Evolutionary conservation across 768 basidiomycete species (phyloP).

Genomic region (Mycena rebaudengoi): DNA sequence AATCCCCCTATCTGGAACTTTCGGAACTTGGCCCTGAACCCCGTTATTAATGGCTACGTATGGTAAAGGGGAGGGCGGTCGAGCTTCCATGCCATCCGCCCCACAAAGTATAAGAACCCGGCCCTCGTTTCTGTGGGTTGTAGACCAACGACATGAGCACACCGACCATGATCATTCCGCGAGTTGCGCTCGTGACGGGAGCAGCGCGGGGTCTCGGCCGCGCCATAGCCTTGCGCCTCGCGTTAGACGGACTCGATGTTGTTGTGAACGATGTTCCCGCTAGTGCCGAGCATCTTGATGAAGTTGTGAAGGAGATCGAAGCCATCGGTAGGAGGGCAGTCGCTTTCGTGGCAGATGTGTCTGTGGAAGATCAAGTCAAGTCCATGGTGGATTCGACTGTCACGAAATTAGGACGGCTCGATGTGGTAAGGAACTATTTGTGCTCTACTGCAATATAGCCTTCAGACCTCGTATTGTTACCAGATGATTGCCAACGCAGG

Average conservation of each 20-base stretch:
- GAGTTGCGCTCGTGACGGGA: conserved; percentile 42
- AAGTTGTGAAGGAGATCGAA: conserved; percentile 35
- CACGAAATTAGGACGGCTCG: conserved; percentile 28
- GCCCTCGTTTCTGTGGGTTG: too few species aligned
- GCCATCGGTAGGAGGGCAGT: conserved; percentile 27
- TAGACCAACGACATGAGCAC: too few species aligned
- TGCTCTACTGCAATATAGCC: too few species aligned
- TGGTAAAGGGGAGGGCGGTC: too few species aligned
- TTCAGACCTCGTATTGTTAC: neutral
- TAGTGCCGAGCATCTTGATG: conserved; percentile 26
- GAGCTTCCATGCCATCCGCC: too few species aligned
- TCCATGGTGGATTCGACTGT: conserved; percentile 32
- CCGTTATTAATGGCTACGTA: too few species aligned
- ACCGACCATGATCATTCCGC: too few species aligned
- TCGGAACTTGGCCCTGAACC: too few species aligned
- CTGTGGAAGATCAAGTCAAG: conserved; percentile 36
- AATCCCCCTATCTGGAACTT: too few species aligned
- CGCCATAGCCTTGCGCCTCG: conserved; percentile 39
- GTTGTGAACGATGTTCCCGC: conserved; percentile 36
- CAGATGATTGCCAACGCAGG: conserved; percentile 47
- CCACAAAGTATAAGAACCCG: too few species aligned
- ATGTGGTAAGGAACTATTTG: conserved; percentile 30
- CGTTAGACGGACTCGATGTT: conserved; percentile 40
- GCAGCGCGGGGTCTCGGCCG: conserved; percentile 43
- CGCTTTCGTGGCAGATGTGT: conserved; percentile 33